Evolutionary conservation across 441 rosid species (phyloP).

Genomic region (Pelargonium australe): DNA sequence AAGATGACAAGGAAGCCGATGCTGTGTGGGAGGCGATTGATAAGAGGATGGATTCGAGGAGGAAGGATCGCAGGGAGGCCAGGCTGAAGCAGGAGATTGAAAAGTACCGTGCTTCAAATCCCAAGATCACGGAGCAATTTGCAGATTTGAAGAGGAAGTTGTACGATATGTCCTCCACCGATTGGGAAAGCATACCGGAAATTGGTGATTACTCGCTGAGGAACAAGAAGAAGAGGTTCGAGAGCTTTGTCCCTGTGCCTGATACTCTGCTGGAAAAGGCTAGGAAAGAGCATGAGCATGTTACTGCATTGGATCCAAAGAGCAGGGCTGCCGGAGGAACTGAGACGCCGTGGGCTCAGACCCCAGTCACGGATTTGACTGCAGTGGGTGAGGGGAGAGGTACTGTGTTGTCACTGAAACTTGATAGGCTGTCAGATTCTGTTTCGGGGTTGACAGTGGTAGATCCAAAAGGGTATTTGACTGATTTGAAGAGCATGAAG

Average conservation of each 20-base stretch:
- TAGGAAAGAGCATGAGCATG: constrained; percentile 19
- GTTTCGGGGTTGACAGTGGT: constrained; percentile 13
- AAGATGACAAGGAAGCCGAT: constrained; percentile 22
- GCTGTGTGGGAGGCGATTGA: constrained; percentile 24
- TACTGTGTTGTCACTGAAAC: constrained; percentile 16
- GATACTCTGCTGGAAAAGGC: constrained; percentile 20
- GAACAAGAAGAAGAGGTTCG: constrained; percentile 21
- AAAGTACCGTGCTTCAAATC: constrained; percentile 14
- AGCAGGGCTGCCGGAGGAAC: constrained; percentile 14
- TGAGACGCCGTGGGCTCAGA: constrained; percentile 15
- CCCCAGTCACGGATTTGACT: constrained; percentile 9
- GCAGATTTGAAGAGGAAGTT: constrained; percentile 23
- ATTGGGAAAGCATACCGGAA: constrained; percentile 23
- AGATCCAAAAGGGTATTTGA: constrained; percentile 18
- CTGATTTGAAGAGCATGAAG: constrained; percentile 20
- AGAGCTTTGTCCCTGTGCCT: constrained; percentile 17
- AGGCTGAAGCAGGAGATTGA: constrained; percentile 20
- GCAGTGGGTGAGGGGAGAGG: constrained; percentile 19
- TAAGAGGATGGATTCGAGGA: constrained; percentile 22
- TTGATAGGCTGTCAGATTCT: constrained; percentile 21
- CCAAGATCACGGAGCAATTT: constrained; percentile 19
- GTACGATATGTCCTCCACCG: constrained; percentile 16
- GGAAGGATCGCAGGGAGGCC: constrained; percentile 22
- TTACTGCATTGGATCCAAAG: constrained; percentile 22
- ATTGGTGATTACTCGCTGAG: constrained; percentile 15